These are phyloP conservation scores for Penicillium sp. DNA, from an alignment of 2,329 filamentous ascomycete species.

Conservation along the genomic window DNA sequence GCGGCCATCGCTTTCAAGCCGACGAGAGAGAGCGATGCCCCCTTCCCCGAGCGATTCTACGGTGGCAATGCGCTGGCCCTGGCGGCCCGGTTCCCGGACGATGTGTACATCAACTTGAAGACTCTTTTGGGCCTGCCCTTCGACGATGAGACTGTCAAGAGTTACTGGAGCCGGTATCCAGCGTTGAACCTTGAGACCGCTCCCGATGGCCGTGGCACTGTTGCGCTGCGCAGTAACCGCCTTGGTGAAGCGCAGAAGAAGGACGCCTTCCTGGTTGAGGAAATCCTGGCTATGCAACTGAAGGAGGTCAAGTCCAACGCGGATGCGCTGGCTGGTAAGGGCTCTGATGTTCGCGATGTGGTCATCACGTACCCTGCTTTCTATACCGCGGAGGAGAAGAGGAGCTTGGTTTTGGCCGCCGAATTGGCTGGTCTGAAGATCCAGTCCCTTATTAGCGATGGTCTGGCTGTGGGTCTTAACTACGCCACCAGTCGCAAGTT, in stretches of 20 bases:
- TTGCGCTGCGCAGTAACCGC: conserved; percentile 77
- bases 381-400: conserved; percentile 87
- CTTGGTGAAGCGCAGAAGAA: conserved; percentile 66
- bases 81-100: conserved; percentile 81
- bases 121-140: conserved; percentile 74
- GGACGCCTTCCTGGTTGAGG: conserved; percentile 74
- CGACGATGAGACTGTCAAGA: conserved; percentile 58
- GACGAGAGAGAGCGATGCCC: conserved; percentile 63
- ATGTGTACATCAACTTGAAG: conserved; percentile 95
- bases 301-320: conserved; percentile 90
- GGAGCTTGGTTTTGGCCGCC: conserved; percentile 79
- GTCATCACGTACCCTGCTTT: conserved; percentile 90
- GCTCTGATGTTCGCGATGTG: conserved; percentile 71
- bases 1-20: conserved; percentile 94
- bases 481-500: conserved; percentile 92
- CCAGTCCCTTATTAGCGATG: conserved; percentile 82
- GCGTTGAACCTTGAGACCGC: conserved; percentile 67
- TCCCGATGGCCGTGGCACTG: conserved; percentile 62
- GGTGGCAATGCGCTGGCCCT: conserved; percentile 89
- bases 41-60: conserved; percentile 86
- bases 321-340: conserved; percentile 76
- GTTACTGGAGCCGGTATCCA: conserved; percentile 77
- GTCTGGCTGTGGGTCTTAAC: conserved; percentile 88
- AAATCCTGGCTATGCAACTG: conserved; percentile 93
- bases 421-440: conserved; percentile 86